Percentiles rank a stretch among this genome's conserved stretches.
Evolutionary conservation across 2,329 filamentous ascomycete species (phyloP).

Genomic region (Leptoxyphium fumago): DNA sequence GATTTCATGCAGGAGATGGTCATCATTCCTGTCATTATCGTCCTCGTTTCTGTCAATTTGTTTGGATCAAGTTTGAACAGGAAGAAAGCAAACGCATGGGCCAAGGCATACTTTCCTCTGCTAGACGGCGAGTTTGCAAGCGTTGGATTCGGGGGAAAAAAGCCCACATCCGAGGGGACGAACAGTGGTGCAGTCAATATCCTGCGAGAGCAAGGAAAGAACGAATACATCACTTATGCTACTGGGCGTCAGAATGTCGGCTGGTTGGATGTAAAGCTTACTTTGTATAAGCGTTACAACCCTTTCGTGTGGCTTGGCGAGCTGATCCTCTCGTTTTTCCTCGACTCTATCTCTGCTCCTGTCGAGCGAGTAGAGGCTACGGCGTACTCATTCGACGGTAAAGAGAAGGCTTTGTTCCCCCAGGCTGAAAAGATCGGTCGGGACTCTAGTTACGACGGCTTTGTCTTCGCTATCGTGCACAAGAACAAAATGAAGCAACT

Average conservation of each 20-base stretch:
- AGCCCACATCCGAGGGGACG: conserved; percentile 23
- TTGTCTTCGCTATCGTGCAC: conserved; percentile 91
- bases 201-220: conserved; percentile 74
- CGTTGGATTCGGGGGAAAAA: conserved; percentile 58
- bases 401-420: conserved; percentile 64
- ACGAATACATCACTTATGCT: conserved; percentile 76
- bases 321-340: conserved; percentile 54
- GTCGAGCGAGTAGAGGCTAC: conserved; percentile 61
- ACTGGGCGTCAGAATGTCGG: conserved; percentile 87
- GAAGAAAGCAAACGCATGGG: conserved; percentile 66
- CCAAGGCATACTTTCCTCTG: conserved; percentile 54
- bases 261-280: conserved; percentile 74
- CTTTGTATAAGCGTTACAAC: conserved; percentile 75
- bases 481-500: conserved; percentile 85
- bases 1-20: conserved; percentile 84
- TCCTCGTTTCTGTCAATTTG: conserved; percentile 66
- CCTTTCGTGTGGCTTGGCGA: conserved; percentile 56
- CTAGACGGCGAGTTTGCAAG: conserved; percentile 72
- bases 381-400: conserved; percentile 82
- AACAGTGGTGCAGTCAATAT: conserved; percentile 39
- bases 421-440: conserved; percentile 43
- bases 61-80: conserved; percentile 71
- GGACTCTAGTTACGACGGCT: conserved; percentile 63
- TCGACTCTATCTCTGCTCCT: conserved; percentile 58
- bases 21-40: conserved; percentile 58